Conservation (phyloP, 1,284 basidiomycete species). For the Ceratobasidium sp. region DNA sequence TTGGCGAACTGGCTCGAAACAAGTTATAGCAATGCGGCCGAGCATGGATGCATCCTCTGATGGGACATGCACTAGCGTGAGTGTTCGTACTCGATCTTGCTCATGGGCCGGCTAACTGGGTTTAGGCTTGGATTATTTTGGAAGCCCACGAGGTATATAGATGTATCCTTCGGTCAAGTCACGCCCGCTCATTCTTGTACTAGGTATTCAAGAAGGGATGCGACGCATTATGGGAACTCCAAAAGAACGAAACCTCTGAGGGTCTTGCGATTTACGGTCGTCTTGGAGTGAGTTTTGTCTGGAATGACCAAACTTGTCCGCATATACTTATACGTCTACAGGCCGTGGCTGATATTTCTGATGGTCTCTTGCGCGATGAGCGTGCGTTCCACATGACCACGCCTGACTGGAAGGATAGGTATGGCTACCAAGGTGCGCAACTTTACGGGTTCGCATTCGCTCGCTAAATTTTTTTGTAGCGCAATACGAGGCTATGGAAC, state of each 20-base stretch:
- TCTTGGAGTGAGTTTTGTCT: conserved; percentile 27
- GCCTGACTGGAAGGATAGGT: conserved; percentile 36
- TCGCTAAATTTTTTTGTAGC: conserved; percentile 15
- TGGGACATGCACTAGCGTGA: conserved; percentile 31
- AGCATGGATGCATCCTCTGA: conserved; percentile 37
- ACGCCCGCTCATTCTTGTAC: not conserved
- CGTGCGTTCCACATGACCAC: conserved; percentile 44
- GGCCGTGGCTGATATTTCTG: conserved; percentile 42
- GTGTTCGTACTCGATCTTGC: not conserved
- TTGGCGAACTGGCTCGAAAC: not conserved
- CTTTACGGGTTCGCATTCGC: not conserved
- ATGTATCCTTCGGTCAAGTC: not conserved
- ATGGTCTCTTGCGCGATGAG: conserved; percentile 45
- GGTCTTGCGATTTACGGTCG: conserved; percentile 36
- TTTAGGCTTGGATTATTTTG: conserved; percentile 53
- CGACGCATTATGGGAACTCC: conserved; percentile 27
- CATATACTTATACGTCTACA: conserved; percentile 4
- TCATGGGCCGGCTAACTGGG: not conserved
- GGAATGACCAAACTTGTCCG: not conserved
- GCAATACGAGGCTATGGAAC: conserved; percentile 44
- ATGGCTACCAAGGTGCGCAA: conserved; percentile 38
- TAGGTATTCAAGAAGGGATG: conserved; percentile 44
- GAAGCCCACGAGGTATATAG: conserved; percentile 53
- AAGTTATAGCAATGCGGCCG: conserved; percentile 25
- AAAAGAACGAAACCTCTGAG: conserved; percentile 31